phyloP scores from a whole-genome alignment of 805 yeast genomes.

The Kodamaea sagamina region DNA sequence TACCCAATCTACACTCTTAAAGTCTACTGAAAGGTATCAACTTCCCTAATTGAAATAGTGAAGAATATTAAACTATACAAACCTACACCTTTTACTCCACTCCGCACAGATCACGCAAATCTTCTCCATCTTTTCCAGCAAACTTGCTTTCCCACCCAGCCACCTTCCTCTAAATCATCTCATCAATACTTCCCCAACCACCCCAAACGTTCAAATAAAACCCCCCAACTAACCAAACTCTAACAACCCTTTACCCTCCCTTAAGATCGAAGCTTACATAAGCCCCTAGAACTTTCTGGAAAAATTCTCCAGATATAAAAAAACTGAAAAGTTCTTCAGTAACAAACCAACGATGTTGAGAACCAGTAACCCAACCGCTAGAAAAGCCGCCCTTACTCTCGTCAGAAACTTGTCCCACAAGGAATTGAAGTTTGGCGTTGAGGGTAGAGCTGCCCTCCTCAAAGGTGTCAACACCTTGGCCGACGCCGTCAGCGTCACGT shows the following conservation, averaged over 20 bases:
- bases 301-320: slow-evolving; percentile 13
- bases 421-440: slow-evolving; percentile 94
- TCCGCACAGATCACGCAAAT: no score
- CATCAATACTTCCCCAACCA: not conserved
- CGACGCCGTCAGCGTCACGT: slow-evolving; percentile 92
- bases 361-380: slow-evolving; percentile 47
- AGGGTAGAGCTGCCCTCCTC: slow-evolving; percentile 91
- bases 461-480: slow-evolving; percentile 95
- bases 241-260: not conserved
- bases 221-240: not conserved
- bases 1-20: no score
- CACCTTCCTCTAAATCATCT: no score
- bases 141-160: no score
- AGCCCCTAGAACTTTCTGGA: slow-evolving; percentile 17
- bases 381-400: slow-evolving; percentile 40
- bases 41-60: no score
- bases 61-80: no score
- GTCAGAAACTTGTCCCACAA: slow-evolving; percentile 70
- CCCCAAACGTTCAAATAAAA: not conserved
- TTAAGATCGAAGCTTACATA: not conserved
- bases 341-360: slow-evolving; percentile 44
- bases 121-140: no score
- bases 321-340: not conserved
- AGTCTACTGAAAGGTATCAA: no score
- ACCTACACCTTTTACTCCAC: no score